Evolutionary conservation across 179 eudicot species (phyloP), one percentile per base, ranked within the genome.

Genomic region (Vitellaria paradoxa): DNA sequence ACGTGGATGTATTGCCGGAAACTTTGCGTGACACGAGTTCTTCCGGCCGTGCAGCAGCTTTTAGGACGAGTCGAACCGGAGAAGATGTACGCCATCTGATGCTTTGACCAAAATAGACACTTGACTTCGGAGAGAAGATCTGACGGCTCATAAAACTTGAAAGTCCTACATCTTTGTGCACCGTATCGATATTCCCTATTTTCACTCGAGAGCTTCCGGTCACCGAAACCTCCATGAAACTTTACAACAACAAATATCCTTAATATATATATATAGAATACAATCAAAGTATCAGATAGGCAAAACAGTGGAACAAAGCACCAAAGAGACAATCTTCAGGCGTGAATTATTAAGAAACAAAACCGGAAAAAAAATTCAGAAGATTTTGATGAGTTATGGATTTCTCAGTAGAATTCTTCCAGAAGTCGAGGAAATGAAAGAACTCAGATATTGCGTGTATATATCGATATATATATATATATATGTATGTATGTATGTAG

Each of bases 151-250:
- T 45, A 70, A 30, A 30, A 30, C 37, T 80, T 65, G 53, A 72
- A 53, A 81, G 65, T 55, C 85, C 82, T 12, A 82, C 30, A 3
- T 57, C 76, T 50, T 42, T 68, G 9, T 10, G 21, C 12, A 17
- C 49, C 65, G 23, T 14, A 56, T 40, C 72, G 4, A 6, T 0
- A n/a, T n/a, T 63, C 21, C 69, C 76, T 23, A 76, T 42, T 47
- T 49, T 85, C 45, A 79, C 79, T 77, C 74, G 82, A 65, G 84
- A 77, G 76, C 23, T 80, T 65, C 83, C 82, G 79, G 83, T 83
- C 60, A 87, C 68, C 24, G 85, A 80, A 7, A 74, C 70, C 84
- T 82, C 83, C 87, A 83, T 86, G 9, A 12, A 21, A 9, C 37
- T 6, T 37, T 30, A 30, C 37, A 30, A 30, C 37, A 30, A 30